A percentile compares a stretch with the other conserved stretches of the same genome.
phyloP scores from a whole-genome alignment of 257 asterid species.

The Nicotiana tabacum region DNA sequence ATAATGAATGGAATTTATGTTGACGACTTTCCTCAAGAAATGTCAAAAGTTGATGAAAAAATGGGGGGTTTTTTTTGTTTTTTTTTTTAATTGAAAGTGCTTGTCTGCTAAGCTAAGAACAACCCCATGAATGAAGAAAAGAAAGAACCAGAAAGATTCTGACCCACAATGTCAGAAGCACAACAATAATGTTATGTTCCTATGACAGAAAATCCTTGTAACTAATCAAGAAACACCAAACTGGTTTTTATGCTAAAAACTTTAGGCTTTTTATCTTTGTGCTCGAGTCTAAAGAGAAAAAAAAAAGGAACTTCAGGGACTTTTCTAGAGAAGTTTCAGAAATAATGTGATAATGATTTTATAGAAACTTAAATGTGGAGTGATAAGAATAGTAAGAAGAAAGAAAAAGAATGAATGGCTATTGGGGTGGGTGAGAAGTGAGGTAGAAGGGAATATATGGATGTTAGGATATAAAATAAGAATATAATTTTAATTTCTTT shows the following conservation, averaged over 20 bases:
- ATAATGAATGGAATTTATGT: conserved; percentile 8
- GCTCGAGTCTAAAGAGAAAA: neutral
- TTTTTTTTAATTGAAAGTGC: conserved; percentile 16
- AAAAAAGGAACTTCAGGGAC: conserved; percentile 14
- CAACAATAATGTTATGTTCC: conserved; percentile 32
- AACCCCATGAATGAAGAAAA: conserved; percentile 51
- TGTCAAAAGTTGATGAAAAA: conserved; percentile 13
- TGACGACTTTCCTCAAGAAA: conserved; percentile 8
- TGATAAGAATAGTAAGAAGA: neutral
- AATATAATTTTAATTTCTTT: neutral
- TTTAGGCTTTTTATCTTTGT: conserved; percentile 9
- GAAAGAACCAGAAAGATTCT: conserved; percentile 43
- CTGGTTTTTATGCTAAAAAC: conserved; percentile 4
- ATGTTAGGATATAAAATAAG: conserved; percentile 12
- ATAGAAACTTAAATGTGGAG: conserved; percentile 9
- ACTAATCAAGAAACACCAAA: conserved; percentile 25
- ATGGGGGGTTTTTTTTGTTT: neutral
- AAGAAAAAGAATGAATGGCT: conserved; percentile 12
- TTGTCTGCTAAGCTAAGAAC: conserved; percentile 88
- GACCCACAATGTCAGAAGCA: conserved; percentile 60
- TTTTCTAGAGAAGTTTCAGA: conserved; percentile 37
- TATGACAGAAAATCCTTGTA: conserved; percentile 14
- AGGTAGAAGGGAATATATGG: conserved; percentile 22
- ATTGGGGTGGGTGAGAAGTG: conserved; percentile 10
- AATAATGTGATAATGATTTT: conserved; percentile 29